These are phyloP conservation scores for Quercus wislizeni DNA, from an alignment of 306 rosid genomes.

Conservation along the genomic window DNA sequence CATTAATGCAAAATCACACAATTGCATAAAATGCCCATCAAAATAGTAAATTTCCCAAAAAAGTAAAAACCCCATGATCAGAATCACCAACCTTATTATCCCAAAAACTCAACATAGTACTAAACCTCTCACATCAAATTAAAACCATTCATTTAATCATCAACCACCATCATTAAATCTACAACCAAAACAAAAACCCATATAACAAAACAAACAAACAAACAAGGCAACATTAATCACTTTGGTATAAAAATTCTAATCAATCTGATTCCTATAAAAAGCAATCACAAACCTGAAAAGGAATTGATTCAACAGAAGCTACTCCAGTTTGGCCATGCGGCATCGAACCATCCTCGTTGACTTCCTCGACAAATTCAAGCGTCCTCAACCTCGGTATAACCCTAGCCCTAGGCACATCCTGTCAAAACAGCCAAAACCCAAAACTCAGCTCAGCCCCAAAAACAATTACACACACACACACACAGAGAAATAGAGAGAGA, in stretches of 20 bases:
- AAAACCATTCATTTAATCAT: background rate
- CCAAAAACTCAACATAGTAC: background rate
- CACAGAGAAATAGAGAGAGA: background rate
- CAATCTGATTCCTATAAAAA: background rate
- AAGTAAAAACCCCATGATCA: too few species aligned
- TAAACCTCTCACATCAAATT: background rate
- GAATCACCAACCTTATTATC: background rate
- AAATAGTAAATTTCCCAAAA: background rate
- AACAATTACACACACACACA: background rate
- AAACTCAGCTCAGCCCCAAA: background rate
- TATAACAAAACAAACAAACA: background rate
- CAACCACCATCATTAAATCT: background rate
- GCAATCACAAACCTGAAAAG: constrained; percentile 29
- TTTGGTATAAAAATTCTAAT: too few species aligned
- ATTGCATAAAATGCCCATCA: too few species aligned
- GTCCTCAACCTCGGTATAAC: background rate
- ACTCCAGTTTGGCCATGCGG: constrained; percentile 31
- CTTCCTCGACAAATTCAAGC: constrained; percentile 12
- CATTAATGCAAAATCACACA: too few species aligned
- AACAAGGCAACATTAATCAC: background rate
- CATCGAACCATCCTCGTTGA: background rate
- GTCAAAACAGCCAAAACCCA: background rate
- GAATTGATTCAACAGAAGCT: constrained; percentile 18
- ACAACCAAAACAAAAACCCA: background rate
- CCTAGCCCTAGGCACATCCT: background rate